Base-by-base conservation (phyloP, 2,329 filamentous ascomycete genomes). In the Aphanocladium album region DNA sequence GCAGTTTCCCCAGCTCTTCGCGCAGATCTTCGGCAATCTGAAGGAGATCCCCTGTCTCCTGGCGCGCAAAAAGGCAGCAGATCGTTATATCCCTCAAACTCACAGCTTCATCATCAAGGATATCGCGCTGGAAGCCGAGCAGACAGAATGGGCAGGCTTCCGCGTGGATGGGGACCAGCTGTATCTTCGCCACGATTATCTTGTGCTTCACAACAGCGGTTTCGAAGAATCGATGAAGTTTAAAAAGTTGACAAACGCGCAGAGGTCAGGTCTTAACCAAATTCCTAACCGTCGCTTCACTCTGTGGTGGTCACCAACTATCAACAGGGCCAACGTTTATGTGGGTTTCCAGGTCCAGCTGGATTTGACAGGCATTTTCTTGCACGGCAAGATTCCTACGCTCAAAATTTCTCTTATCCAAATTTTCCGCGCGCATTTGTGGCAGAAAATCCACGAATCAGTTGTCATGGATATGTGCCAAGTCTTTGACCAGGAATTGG, bases 321-420 rank as follows among this genome's bases (percentile, higher is more conserved):
- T 96, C 74, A 96, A 96, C 76, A 84, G 93, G 72, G 93, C 93
- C 67, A 97, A 98, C 70, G 95, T 99, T 19, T 98, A 98, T 68
- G 93, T 99, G 65, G 95, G 95, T 87, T 99, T 99, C 88, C 93
- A 98, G 72, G 95, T 99, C 33, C 95, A 99, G 71, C 84, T 99
- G 55, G 95, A 99, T 83, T 78, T 99, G 60, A 99, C 96, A 1
- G 95, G 95, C 73, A 99, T 99, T 63, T 99, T 99, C 86, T 82
- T 99, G 72, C 96, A 99, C 79, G 95, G 95, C 69, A 99, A 99
- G 77, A 99, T 99, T 61, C 96, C 95, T 0, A 99, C 95, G 0
- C 77, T 99, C 47, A 99, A 99, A 78, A 99, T 99, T 64, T 97
- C 93, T 0, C 80, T 99, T 58, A 99, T 99, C 63, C 95, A 99